Evolutionary conservation across 495 filamentous ascomycete genomes (phyloP).

Genomic region (Aspergillus ostianus): DNA sequence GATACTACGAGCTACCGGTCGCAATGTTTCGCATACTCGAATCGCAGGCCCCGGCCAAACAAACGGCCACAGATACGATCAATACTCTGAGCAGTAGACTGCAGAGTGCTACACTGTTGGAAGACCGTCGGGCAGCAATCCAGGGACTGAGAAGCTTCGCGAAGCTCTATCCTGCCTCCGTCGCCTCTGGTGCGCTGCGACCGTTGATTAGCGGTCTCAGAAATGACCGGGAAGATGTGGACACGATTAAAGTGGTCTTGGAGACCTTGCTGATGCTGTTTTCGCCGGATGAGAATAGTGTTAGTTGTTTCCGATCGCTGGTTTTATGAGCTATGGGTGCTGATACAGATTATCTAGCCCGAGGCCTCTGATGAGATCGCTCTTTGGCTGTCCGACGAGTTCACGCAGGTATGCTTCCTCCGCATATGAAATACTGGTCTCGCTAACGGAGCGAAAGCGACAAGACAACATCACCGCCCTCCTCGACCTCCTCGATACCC

Average conservation of each 20-base stretch:
- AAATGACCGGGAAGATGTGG: conserved; percentile 91
- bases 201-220: conserved; percentile 80
- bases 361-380: conserved; percentile 97
- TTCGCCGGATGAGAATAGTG: conserved; percentile 66
- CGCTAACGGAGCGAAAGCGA: conserved; percentile 55
- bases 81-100: conserved; percentile 81
- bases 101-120: conserved; percentile 81
- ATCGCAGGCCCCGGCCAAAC: conserved; percentile 86
- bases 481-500: conserved; percentile 80
- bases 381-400: conserved; percentile 95
- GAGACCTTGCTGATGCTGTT: conserved; percentile 96
- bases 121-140: conserved; percentile 91
- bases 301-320: conserved; percentile 35
- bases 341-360: conserved; percentile 52
- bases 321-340: conserved; percentile 11
- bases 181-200: conserved; percentile 87
- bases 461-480: conserved; percentile 96
- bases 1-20: conserved; percentile 37
- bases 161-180: conserved; percentile 91
- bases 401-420: conserved; percentile 70
- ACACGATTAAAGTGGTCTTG: conserved; percentile 89
- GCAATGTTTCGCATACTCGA: conserved; percentile 85
- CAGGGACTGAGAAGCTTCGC: conserved; percentile 92
- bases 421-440: conserved; percentile 13
- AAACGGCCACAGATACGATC: conserved; percentile 93